phyloP scores from a whole-genome alignment of 169 alveolate species.

The Eimeria necatrix region DNA sequence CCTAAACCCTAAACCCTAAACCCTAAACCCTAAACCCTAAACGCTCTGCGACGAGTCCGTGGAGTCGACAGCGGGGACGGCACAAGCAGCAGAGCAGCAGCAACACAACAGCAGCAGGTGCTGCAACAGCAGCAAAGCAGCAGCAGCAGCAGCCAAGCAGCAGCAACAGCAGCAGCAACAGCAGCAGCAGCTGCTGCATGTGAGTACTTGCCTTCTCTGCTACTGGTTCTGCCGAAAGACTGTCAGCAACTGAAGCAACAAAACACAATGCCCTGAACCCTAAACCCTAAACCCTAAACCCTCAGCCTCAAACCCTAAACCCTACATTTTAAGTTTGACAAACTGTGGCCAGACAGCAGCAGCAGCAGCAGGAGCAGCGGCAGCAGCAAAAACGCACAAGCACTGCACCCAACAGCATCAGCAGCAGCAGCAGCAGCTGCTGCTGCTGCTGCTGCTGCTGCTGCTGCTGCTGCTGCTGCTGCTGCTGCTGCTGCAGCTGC shows the following conservation, averaged over 20 bases:
- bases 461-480: background rate
- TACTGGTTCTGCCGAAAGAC: background rate
- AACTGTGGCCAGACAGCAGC: background rate
- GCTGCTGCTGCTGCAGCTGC: too few species aligned
- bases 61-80: background rate
- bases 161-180: background rate
- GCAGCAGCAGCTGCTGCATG: background rate
- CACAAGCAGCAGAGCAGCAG: background rate
- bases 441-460: too few species aligned
- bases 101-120: background rate
- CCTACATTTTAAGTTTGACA: too few species aligned
- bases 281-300: slow-evolving; percentile 24
- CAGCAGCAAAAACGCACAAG: background rate
- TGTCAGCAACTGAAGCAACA: slow-evolving; percentile 28
- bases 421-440: too few species aligned
- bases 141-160: background rate
- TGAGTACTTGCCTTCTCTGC: background rate
- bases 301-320: background rate
- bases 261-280: background rate
- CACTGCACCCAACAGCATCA: background rate
- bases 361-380: background rate
- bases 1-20: slow-evolving; percentile 6
- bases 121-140: background rate
- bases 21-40: background rate
- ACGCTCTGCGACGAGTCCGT: background rate